Evolutionary conservation across 331 rosid species (phyloP), one percentile per base, ranked within the genome.

Genomic region (Quercus phellos): DNA sequence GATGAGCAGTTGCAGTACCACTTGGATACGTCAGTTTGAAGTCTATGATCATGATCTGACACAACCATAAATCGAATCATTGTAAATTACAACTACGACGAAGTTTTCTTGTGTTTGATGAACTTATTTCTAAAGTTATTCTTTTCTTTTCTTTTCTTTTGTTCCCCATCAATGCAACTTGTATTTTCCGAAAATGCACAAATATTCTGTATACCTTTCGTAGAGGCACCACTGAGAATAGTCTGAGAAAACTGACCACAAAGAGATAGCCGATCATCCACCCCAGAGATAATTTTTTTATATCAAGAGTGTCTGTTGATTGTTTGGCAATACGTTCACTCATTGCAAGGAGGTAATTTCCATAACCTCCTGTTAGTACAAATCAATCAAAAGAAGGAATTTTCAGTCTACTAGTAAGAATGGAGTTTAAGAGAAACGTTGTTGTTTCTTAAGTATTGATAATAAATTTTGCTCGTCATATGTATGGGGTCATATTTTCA

Each of bases 1-100:
- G 94, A 77, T 80, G 64, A 73, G 97, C 97, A 58, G 97, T 91
- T 78, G 94, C 94, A 29, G 97, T 91, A 66, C 97, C 97, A 82
- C 97, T 90, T 63, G 94, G 97, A 81, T 91, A 91, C 70, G 87
- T 91, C 89, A 90, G 81, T 68, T 90, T 91, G 86, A 91, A 90
- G 79, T 88, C 93, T 68, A 91, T 73, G 78, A 91, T 43, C 97
- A 91, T 91, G 63, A 90, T 81, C 97, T 91, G 82, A 32, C 51
- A 59, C 54, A 78, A 74, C 34, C 77, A 46, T 27, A 59, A 55
- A 74, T 55, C 78, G 42, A n/a, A 77, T 70, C 19, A 74, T 64
- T 63, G 43, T 69, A 68, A 38, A 5, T 38, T 6, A 38, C 9
- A 6, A 38, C 46, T 38, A 38, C 6, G 46, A 38, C 8, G 6